Base-by-base conservation (phyloP, 2,329 filamentous ascomycete genomes). In the Aspergillus fumigatus region DNA sequence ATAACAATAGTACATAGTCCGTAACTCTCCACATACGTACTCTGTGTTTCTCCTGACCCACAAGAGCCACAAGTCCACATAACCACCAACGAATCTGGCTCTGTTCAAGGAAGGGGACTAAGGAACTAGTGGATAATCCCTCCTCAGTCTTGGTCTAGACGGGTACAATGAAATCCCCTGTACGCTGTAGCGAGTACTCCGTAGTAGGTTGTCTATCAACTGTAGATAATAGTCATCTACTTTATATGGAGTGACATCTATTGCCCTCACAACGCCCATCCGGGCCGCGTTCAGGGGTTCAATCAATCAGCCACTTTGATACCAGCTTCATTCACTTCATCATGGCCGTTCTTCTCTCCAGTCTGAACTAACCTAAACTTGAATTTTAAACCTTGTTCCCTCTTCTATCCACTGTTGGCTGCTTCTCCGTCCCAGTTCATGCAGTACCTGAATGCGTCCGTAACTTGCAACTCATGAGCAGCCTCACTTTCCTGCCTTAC, bases 401-500 rank as follows among this genome's bases (percentile, higher is more conserved):
- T 25, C 5, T 47, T 47, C 21, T 11, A 7, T 47, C 23, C 21
- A 23, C 14, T 21, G 21, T 47, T 17, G 10, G 19, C 43, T 25
- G 19, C 43, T 25, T 19, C 25, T 21, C 10, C 41, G 21, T 11
- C 21, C 19, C 41, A 19, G 11, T 45, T 21, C 21, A 11, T 11
- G 5, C 43, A 21, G 23, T 47, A 26, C 21, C 43, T 47, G 43
- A 47, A 47, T 25, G 23, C 43, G 43, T 45, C 52, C 29, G 4
- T 27, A 27, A 26, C n/a, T 32, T 8, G 32, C 14, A 26, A 29
- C 5, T 32, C 11, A 43, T 26, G 26, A 53, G 52, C 57, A 61
- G 59, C 59, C 59, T 61, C 59, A 61, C 59, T 59, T 61, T 59
- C 41, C 41, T 23, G 41, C 41, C 41, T 48, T 50, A 35, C 45